Evolutionary conservation across 2,329 filamentous ascomycete genomes (phyloP).

Genomic region (Calonectria pauciramosa): DNA sequence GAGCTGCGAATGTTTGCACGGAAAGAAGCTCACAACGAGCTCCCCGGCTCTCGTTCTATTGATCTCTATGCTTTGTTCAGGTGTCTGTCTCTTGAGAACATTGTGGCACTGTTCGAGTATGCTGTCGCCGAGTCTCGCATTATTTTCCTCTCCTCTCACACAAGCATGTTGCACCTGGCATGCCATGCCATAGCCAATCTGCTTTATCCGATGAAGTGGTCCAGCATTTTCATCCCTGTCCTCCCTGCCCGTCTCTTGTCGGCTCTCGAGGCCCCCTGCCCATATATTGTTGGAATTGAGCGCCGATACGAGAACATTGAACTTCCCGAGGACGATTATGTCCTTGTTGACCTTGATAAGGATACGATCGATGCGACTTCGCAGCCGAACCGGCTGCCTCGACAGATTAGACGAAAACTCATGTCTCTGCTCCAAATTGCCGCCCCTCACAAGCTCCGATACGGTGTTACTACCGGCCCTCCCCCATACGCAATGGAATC

Average conservation of each 20-base stretch:
- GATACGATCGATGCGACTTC: slow-evolving; percentile 90
- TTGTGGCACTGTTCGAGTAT: slow-evolving; percentile 93
- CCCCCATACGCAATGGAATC: slow-evolving; percentile 94
- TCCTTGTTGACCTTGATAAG: slow-evolving; percentile 92
- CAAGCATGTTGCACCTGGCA: slow-evolving; percentile 94
- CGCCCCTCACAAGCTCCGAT: slow-evolving; percentile 89
- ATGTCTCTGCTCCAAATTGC: slow-evolving; percentile 89
- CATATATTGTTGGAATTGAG: slow-evolving; percentile 97
- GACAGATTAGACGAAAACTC: slow-evolving; percentile 91
- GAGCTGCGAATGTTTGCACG: slow-evolving; percentile 93
- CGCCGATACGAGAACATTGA: slow-evolving; percentile 88
- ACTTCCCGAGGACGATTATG: slow-evolving; percentile 94
- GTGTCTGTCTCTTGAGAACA: slow-evolving; percentile 90
- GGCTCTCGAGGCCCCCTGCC: slow-evolving; percentile 93
- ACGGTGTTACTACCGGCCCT: slow-evolving; percentile 87
- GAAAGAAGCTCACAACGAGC: slow-evolving; percentile 92
- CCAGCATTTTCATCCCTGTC: slow-evolving; percentile 93
- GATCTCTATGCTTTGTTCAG: slow-evolving; percentile 95
- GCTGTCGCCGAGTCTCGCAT: slow-evolving; percentile 94
- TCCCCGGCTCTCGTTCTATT: slow-evolving; percentile 90
- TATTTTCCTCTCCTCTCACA: slow-evolving; percentile 95
- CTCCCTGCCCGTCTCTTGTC: slow-evolving; percentile 90
- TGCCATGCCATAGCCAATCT: slow-evolving; percentile 89
- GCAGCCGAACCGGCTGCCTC: slow-evolving; percentile 82
- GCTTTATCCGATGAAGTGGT: slow-evolving; percentile 92